These are phyloP conservation scores for Naganishia sp. DNA, from an alignment of 1,284 basidiomycete genomes.

Conservation along the genomic window DNA sequence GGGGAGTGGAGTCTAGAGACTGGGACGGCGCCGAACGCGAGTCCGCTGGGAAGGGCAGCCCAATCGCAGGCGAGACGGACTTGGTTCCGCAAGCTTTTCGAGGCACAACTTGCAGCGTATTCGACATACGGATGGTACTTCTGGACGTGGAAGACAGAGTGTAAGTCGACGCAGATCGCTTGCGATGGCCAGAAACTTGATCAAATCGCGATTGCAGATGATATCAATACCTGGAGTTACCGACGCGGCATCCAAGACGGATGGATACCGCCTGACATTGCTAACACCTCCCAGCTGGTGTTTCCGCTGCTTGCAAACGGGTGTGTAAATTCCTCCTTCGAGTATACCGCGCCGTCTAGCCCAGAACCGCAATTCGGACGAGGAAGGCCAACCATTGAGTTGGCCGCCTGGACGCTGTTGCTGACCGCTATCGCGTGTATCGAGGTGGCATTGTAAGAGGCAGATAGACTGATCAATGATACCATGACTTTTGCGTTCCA, in stretches of 20 bases:
- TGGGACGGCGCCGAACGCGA: conserved; percentile 34
- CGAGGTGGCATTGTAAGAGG: too few species aligned
- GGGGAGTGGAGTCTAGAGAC: conserved; percentile 50
- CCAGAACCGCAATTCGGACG: conserved; percentile 25
- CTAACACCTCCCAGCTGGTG: conserved; percentile 41
- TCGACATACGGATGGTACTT: conserved; percentile 38
- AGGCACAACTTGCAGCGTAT: conserved; percentile 46
- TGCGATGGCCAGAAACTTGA: neutral
- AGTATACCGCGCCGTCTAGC: conserved; percentile 41
- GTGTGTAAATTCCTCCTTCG: conserved; percentile 43
- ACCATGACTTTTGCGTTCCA: too few species aligned
- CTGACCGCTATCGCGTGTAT: too few species aligned
- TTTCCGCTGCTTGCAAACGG: conserved; percentile 44
- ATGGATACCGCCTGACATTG: conserved; percentile 44
- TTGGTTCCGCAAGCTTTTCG: conserved; percentile 46
- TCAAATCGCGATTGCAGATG: conserved; percentile 31
- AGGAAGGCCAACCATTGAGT: neutral
- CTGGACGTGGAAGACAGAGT: conserved; percentile 42
- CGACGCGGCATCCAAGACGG: conserved; percentile 40
- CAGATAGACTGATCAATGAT: too few species aligned
- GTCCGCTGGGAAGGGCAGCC: neutral
- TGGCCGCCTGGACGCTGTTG: too few species aligned
- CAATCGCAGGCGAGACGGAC: conserved; percentile 42
- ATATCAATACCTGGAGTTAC: conserved; percentile 48
- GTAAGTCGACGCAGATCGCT: conserved; percentile 38